Evolutionary conservation across 2,329 filamentous ascomycete species (phyloP).

Genomic region (Tympanopsis confertula): DNA sequence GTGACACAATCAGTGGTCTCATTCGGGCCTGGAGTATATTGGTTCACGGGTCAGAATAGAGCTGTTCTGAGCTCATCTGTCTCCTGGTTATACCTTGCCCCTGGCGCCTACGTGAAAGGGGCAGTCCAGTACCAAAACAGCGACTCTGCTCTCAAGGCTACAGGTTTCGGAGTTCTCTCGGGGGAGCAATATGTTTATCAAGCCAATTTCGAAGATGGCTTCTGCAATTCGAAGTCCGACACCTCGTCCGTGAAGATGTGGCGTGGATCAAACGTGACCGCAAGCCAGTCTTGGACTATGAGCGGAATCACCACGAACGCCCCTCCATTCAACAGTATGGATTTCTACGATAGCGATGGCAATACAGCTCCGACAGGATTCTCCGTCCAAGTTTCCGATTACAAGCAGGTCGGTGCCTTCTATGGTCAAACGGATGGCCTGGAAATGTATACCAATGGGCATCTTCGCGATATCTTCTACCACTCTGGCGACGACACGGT

Average conservation of each 20-base stretch:
- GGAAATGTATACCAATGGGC: constrained; percentile 17
- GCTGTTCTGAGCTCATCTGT: too few relatives aligned
- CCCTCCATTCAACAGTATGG: constrained; percentile 23
- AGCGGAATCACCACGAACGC: constrained; percentile 17
- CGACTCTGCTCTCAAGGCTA: constrained; percentile 13
- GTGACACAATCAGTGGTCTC: constrained; percentile 10
- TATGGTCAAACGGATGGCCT: constrained; percentile 23
- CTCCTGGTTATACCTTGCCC: constrained; percentile 15
- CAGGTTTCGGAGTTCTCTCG: constrained; percentile 20
- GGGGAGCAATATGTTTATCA: constrained; percentile 24
- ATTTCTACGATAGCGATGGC: constrained; percentile 10
- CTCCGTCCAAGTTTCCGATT: constrained; percentile 15
- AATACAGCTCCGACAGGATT: too few relatives aligned
- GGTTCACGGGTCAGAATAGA: too few relatives aligned
- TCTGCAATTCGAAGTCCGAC: constrained; percentile 15
- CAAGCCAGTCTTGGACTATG: constrained; percentile 12
- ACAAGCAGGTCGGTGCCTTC: constrained; percentile 24
- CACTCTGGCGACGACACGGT: constrained; percentile 21
- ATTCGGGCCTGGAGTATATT: constrained; percentile 18
- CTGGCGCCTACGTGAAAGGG: constrained; percentile 23
- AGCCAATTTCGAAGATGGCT: constrained; percentile 16
- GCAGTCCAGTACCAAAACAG: constrained; percentile 17
- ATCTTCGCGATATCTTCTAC: constrained; percentile 19
- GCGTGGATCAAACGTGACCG: constrained; percentile 7
- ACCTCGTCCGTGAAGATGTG: constrained; percentile 17